Evolutionary conservation across 805 yeast species (phyloP), one percentile per base, ranked within the genome.

Genomic region (Jamesozyma lodderae): DNA sequence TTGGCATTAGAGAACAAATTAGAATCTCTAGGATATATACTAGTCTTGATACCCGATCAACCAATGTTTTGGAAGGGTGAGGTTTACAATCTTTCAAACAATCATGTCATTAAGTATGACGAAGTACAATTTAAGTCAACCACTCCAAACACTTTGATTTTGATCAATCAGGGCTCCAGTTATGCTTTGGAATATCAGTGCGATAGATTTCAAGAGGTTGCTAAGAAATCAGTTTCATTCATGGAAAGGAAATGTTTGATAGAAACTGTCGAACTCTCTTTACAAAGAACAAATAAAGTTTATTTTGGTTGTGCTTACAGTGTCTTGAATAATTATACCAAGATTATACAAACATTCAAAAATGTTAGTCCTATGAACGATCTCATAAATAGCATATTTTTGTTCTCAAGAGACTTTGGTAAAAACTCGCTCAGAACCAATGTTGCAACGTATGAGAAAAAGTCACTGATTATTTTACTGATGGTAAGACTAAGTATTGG

Each of bases 61-160:
- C 94, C 96, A 0, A 72, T 88, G 58, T 75, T 83, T 33, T 90
- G 97, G 97, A 87, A 83, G 43, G 96, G 96, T 3, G 69, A 74
- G 14, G 77, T 81, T 44, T 69, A 79, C 28, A 72, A 77, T 31
- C 56, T 83, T 6, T 48, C 61, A 5, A 67, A 69, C 14, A 48
- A 47, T n/a, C n/a, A n/a, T n/a, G n/a, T n/a, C 14, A 41, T 41
- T 14, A 18, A 33, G 6, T 28, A 51, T 11, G 40, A 41, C 4
- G 43, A 41, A 7, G 51, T 46, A 1, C 46, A 52, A 10, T 42
- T 52, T 15, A 52, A 53, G 4, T 19, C 53, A 4, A 49, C 49
- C 2, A 24, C 39, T 10, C 35, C 44, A 6, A 51, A 52, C 20
- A 42, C 53, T 11, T 17, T 56, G 15, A 47, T 51, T 2, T 25